Base-by-base conservation (phyloP, 1,284 basidiomycete species). In the Anthracocystis panici-leucophaei region DNA sequence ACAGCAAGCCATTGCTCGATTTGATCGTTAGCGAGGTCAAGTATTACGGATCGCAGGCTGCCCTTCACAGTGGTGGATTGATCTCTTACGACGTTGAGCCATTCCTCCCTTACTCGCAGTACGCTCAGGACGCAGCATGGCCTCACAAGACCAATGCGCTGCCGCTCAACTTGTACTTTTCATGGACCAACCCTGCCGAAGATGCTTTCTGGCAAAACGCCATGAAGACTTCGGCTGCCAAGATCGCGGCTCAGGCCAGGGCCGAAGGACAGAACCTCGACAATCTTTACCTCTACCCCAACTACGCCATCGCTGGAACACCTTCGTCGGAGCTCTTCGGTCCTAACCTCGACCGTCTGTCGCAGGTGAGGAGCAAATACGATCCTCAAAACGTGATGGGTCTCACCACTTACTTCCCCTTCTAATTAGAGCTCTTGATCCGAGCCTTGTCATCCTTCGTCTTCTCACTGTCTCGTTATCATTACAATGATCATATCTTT, bases 71-170 rank as follows among this genome's bases (percentile, higher is more conserved):
- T 29, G 66, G 50, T 12, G 52, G 59, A 4, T 54, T 81, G n/a
- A 65, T 77, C 48, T 80, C 80, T 50, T 77, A 77, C 51, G 80
- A 78, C 41, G 80, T 81, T 8, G 77, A 81, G 66, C 80, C 77
- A 2, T 81, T 81, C 67, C 72, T 75, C 1, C 54, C 65, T 25
- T 71, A 75, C 67, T 75, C 64, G 35, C 60, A 65, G 42, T 66
- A 56, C 41, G 67, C 69, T 12, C 41, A 56, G 20, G 71, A 75
- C 4, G 57, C 70, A 20, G 78, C 75, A 12, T 81, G 67, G 65
- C 67, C 69, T 3, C 78, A 81, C 64, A 61, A 31, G 12, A 74
- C 66, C 48, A 66, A 70, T 25, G 73, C 80, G 0, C 64, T 77
- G n/a, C 79, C 76, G n/a, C 63, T 81, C 25, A 74, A 77, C 64